These are phyloP conservation scores for Ophiosphaerella korrae DNA, from an alignment of 2,329 filamentous ascomycete species.

Conservation along the genomic window DNA sequence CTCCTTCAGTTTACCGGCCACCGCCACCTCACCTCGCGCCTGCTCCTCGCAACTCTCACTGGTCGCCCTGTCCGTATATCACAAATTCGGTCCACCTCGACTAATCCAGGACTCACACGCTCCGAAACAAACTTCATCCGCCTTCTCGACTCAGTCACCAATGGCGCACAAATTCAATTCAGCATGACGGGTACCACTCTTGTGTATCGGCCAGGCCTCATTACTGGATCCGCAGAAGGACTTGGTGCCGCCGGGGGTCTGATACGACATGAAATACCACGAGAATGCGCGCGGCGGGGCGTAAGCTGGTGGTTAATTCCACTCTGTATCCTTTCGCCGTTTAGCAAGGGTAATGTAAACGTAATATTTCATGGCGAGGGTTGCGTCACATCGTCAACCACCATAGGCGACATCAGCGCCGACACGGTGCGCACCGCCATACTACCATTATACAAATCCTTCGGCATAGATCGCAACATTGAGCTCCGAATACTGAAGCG, in stretches of 20 bases:
- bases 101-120: constrained; percentile 84
- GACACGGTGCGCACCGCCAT: constrained; percentile 94
- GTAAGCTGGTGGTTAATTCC: constrained; percentile 92
- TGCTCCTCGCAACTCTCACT: constrained; percentile 89
- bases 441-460: constrained; percentile 85
- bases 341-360: constrained; percentile 89
- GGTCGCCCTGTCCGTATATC: constrained; percentile 90
- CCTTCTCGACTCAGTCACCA: constrained; percentile 91
- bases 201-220: constrained; percentile 88
- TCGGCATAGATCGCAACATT: constrained; percentile 85
- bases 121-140: constrained; percentile 96
- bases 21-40: constrained; percentile 78
- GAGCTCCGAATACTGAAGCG: constrained; percentile 82
- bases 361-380: constrained; percentile 88
- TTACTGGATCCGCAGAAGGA: constrained; percentile 81
- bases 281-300: constrained; percentile 76
- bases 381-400: constrained; percentile 87
- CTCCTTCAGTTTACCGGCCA: constrained; percentile 81
- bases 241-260: constrained; percentile 75
- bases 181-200: constrained; percentile 95
- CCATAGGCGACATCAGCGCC: constrained; percentile 83
- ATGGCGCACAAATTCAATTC: constrained; percentile 93
- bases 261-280: constrained; percentile 79
- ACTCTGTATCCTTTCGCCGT: constrained; percentile 87
- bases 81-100: constrained; percentile 87